Evolutionary conservation across 2,329 filamentous ascomycete species (phyloP), one percentile per base, ranked within the genome.

Genomic region (Phaeosphaeria sp.): DNA sequence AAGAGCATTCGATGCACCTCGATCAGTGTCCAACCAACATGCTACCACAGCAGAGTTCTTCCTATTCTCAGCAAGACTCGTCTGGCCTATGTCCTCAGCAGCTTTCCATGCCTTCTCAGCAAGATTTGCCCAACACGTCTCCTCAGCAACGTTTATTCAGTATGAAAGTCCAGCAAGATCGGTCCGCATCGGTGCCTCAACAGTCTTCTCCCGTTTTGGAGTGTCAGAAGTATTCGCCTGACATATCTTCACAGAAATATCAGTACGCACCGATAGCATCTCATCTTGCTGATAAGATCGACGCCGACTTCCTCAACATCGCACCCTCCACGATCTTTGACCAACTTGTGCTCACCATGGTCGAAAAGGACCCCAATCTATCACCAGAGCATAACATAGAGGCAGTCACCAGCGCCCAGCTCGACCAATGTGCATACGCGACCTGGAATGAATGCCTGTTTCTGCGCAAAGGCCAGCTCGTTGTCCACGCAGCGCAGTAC

Each of bases 391-490:
- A 6, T n/a, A n/a, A 17, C 36, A n/a, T 39, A 13, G 36, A 39
- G 15, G 15, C 17, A n/a, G 15, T 39, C 17, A 39, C 36, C 17
- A 39, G 36, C 17, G 36, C 36, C 4, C 4, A n/a, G 3, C 36
- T 39, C 17, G 36, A 39, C 17, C 2, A 39, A 39, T 39, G 17
- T 39, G 17, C 66, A 0, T 54, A 69, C 45, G 36, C 39, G 0
- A 60, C 67, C 53, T 69, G 65, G 66, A 43, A 67, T 2, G 7
- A 53, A 3, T 58, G 57, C 2, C 58, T 68, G 46, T 36, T 9
- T 0, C 15, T 61, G 9, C 17, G 21, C 6, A n/a, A 45, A 13
- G 42, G 25, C 5, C 25, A 46, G 13, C 44, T 60, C 15, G 49
- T 65, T 11, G 49, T 53, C 0, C 25, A 53, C 20, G 47, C 57